These are phyloP conservation scores for Sungouiozyma intestinalis DNA, from an alignment of 805 yeast species.

Conservation along the genomic window DNA sequence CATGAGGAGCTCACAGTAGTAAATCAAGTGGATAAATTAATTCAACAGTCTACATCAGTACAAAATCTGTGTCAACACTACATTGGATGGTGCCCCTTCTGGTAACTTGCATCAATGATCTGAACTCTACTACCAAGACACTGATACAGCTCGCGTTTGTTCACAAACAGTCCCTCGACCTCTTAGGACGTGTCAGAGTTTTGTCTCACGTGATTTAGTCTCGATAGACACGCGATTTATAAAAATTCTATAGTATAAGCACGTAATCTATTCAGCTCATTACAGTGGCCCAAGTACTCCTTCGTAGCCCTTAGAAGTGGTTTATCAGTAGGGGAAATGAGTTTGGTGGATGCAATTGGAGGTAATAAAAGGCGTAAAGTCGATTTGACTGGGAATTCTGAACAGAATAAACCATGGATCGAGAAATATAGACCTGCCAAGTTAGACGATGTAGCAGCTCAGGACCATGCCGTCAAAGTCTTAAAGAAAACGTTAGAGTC, in stretches of 20 bases:
- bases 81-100: slow-evolving; percentile 98
- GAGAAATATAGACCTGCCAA: slow-evolving; percentile 88
- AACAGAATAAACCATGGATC: slow-evolving; percentile 66
- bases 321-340: not conserved
- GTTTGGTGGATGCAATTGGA: slow-evolving; percentile 17
- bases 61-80: slow-evolving; percentile 95
- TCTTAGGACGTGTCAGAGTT: no score
- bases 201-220: no score
- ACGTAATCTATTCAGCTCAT: no score
- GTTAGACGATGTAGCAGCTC: slow-evolving; percentile 82
- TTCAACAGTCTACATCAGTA: slow-evolving; percentile 92
- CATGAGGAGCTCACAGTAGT: slow-evolving; percentile 65
- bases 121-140: not conserved
- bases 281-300: no score
- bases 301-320: no score
- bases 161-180: no score
- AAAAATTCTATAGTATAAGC: no score
- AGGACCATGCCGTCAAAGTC: slow-evolving; percentile 78
- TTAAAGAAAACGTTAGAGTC: slow-evolving; percentile 67
- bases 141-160: no score
- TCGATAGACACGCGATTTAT: no score
- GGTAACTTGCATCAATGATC: slow-evolving; percentile 51
- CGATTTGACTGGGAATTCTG: slow-evolving; percentile 8
- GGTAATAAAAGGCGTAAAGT: slow-evolving; percentile 23
- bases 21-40: slow-evolving; percentile 84